Base-by-base conservation (phyloP, 1,284 basidiomycete species). In the Trichosporon sp. region DNA sequence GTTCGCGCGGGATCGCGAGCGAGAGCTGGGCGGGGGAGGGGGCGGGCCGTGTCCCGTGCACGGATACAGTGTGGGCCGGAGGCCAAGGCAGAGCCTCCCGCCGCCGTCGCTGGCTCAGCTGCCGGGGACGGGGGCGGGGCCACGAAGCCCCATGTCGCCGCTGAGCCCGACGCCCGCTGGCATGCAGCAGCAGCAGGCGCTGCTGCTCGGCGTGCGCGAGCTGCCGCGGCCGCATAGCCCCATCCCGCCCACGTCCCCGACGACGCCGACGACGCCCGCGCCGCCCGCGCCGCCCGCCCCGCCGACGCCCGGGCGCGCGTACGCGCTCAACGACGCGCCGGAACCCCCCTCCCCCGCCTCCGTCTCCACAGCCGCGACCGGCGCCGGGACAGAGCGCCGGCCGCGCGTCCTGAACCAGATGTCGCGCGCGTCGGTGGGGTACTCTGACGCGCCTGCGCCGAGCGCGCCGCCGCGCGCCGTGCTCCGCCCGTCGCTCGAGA, bases 401-500 rank as follows among this genome's bases (percentile, higher is more conserved):
- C 68, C 70, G 1, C 44, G 60, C 5, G 68, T 72, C 1, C 66
- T 72, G 29, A 72, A 69, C 66, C 67, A 69, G 35, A 64, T 72
- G n/a, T 65, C 70, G 47, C 21, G 47, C 21, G 23, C 15, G 5
- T 21, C 18, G 11, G 47, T 51, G 7, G 23, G 15, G 2, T 51
- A 51, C 47, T 23, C 47, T 2, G 47, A 51, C 21, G 9, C 34
- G 23, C n/a, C 47, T 15, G 23, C 56, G 27, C 4, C 32, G 3
- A 27, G 27, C 21, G 58, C 53, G 9, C 56, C 67, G 6, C 67
- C 56, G 25, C 21, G 29, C 3, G 64, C 27, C 35, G 51, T 27
- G n/a, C 25, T 44, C 77, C 88, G 87, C 13, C 93, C 94, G 27
- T 94, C 93, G 64, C 86, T 98, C 64, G 87, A 90, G 60, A 98